Evolutionary conservation across 78 protist genomes (phyloP), one percentile per base, ranked within the genome.

Genomic region (Speleostelium caveatum): DNA sequence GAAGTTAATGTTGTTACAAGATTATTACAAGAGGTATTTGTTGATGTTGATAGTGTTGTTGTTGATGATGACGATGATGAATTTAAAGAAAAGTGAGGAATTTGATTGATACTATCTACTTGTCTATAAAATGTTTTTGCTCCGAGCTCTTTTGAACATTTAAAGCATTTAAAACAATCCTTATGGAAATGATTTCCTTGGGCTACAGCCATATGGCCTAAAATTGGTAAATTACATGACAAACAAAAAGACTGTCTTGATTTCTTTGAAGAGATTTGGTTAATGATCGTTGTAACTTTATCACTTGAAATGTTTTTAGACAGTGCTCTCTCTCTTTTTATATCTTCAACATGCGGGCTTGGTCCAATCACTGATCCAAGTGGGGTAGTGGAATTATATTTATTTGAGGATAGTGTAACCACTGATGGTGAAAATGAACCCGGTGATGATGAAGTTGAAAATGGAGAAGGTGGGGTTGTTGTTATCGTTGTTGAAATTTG

Each of bases 351-450:
- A 14, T 6, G 10, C 10, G 6, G 53, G 53, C 53, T 45, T 59
- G 91, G 91, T 14, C 91, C 91, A 59, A 72, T 83, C 21, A 83
- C 63, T 14, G 91, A 83, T 10, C 91, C 91, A 0, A 83, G 19
- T 60, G 91, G 91, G 0, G 49, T 58, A 36, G 17, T 26, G 2
- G 28, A 24, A 28, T 24, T 10, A 30, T 66, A 42, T 66, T 38
- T 66, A 33, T 66, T 66, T 66, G 73, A 42, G 26, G 53, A 26
- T 33, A n/a, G 8, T 66, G 73, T 30, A 21, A 42, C 33, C 16
- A 28, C 24, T 3, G 73, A 66, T 33, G 73, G 73, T 36, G 73
- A 32, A 19, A 19, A n/a, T 66, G 53, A 38, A 10, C 21, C 45
- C 17, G 58, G n/a, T 32, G 14, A 22, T 36, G 73, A 66, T 19